These are phyloP conservation scores for Solanum sparsipilum DNA, from an alignment of 257 asterid species.

Conservation along the genomic window DNA sequence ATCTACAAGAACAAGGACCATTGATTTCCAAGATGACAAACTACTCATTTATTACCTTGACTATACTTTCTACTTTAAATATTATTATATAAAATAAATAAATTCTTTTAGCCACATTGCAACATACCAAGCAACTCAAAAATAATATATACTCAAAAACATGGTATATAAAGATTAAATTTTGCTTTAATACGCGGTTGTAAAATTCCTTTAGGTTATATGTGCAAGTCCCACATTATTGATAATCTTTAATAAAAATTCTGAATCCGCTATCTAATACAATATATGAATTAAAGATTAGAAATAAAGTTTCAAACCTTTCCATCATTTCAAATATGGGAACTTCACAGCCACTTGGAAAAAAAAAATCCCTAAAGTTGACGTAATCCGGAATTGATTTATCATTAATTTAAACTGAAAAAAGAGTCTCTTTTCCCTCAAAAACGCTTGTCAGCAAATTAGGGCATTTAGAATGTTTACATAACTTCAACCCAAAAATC, in stretches of 20 bases:
- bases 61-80: neutral
- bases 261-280: fast-evolving
- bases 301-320: neutral
- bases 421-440: neutral
- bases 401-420: neutral
- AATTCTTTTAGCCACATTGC: neutral
- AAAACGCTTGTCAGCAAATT: neutral
- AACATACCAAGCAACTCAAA: neutral
- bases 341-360: neutral
- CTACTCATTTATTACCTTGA: neutral
- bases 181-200: too few species aligned
- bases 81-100: too few species aligned
- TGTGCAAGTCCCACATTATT: fast-evolving
- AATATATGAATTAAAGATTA: neutral
- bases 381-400: neutral
- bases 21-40: neutral
- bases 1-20: neutral
- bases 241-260: too few species aligned
- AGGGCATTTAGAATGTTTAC: neutral
- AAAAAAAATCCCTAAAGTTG: neutral
- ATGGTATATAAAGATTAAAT: too few species aligned
- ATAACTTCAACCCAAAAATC: too few species aligned
- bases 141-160: neutral
- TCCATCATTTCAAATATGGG: neutral
- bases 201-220: too few species aligned